Conservation (phyloP, 1,139 yeast genomes). For the Yamadazyma dushanensis region DNA sequence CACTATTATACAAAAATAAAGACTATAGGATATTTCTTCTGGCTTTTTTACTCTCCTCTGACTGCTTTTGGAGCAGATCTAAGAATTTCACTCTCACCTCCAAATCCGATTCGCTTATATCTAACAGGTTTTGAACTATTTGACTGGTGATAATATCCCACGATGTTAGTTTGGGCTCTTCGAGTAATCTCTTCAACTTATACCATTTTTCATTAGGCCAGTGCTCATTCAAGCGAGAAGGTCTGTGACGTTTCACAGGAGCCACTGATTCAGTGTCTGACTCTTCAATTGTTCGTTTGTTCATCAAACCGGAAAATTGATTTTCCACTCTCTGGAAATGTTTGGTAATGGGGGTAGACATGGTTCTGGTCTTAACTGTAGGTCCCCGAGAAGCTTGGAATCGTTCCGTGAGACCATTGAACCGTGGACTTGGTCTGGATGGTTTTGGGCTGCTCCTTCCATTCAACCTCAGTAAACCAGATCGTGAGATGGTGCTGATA, state of each 20-base stretch:
- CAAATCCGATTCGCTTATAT: conserved; percentile 20
- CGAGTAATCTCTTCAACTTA: conserved; percentile 23
- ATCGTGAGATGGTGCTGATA: not conserved
- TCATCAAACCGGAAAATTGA: conserved; percentile 16
- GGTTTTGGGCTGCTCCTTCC: no score
- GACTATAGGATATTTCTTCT: conserved; percentile 1
- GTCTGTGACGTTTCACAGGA: conserved; percentile 6
- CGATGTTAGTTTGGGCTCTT: conserved; percentile 17
- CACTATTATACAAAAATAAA: conserved; percentile 1
- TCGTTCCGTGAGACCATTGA: no score
- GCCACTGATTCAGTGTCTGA: conserved; percentile 7
- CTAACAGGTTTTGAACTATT: conserved; percentile 20
- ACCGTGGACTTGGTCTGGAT: no score
- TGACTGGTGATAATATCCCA: conserved; percentile 26
- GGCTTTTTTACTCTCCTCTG: not conserved
- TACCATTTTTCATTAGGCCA: conserved; percentile 29
- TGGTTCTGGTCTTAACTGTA: no score
- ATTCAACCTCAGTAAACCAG: not conserved
- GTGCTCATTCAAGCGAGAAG: conserved; percentile 8
- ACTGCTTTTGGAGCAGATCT: conserved; percentile 5
- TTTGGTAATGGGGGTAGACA: conserved; percentile 18
- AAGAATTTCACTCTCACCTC: conserved; percentile 26
- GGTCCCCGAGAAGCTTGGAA: not conserved
- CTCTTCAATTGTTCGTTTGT: conserved; percentile 10
- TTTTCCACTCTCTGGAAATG: conserved; percentile 20